Conservation (phyloP, 306 rosid genomes). For the Mucuna pruriens region DNA sequence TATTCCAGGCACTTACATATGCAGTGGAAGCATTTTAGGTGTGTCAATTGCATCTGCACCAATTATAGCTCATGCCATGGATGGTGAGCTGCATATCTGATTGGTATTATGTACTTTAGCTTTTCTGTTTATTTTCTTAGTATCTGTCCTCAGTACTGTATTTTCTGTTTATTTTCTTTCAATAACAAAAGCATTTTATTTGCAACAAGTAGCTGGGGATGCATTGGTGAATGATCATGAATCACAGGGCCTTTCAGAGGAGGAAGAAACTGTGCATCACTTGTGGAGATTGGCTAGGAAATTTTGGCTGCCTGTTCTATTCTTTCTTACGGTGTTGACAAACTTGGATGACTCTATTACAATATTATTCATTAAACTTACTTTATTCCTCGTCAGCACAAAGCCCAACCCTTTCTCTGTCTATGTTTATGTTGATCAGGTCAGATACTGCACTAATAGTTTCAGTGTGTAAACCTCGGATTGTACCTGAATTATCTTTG, state of each 20-base stretch:
- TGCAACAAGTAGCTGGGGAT: slow-evolving; percentile 52
- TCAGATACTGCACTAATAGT: slow-evolving; percentile 33
- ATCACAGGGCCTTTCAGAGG: slow-evolving; percentile 43
- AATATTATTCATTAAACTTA: slow-evolving; percentile 47
- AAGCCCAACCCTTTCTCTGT: slow-evolving; percentile 82
- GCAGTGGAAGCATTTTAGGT: slow-evolving; percentile 55
- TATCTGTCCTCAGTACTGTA: neutral
- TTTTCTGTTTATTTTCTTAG: neutral
- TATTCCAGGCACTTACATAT: slow-evolving; percentile 51
- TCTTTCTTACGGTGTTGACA: slow-evolving; percentile 58
- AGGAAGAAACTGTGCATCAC: slow-evolving; percentile 39
- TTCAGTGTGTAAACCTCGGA: neutral
- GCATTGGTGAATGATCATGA: slow-evolving; percentile 50
- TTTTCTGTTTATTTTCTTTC: neutral
- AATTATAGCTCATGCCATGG: slow-evolving; percentile 61
- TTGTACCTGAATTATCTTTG: slow-evolving; percentile 15
- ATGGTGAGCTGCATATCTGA: slow-evolving; percentile 60
- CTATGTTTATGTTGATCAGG: slow-evolving; percentile 73
- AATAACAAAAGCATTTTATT: slow-evolving; percentile 26
- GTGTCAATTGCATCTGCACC: slow-evolving; percentile 57
- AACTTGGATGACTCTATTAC: slow-evolving; percentile 57
- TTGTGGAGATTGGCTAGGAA: slow-evolving; percentile 59
- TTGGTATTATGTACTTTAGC: slow-evolving; percentile 41
- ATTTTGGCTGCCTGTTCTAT: slow-evolving; percentile 68
- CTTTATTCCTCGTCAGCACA: slow-evolving; percentile 69